Base-by-base conservation (phyloP, 331 rosid species). In the Quercus phellos region DNA sequence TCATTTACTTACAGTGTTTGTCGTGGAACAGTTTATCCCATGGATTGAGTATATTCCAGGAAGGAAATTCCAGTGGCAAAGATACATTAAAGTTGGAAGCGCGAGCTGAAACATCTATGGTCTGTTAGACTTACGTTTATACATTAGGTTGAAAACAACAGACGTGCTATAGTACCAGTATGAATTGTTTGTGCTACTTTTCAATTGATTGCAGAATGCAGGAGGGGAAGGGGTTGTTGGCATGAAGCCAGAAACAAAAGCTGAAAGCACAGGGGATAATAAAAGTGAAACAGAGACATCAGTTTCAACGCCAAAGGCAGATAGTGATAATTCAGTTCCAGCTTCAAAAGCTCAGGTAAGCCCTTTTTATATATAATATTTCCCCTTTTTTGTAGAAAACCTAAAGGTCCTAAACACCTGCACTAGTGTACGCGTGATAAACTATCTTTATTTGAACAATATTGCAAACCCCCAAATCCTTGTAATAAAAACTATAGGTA, bases 21-120 rank as follows among this genome's bases (percentile, higher is more conserved):
- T 29, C 82, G 67, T 73, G 55, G 68, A 83, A 85, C 93, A 93
- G 99, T 84, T 91, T 95, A 83, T 93, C 97, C 72, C 98, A 84
- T 81, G 98, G 93, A 56, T 59, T 93, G 89, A 72, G 78, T 77
- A 86, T 95, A 82, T 95, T 93, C 88, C 94, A 90, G 55, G 84
- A 87, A 81, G 90, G 88, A 24, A 91, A 89, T 83, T 89, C 73
- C 21, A 58, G 55, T 70, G 90, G 85, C 82, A 90, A 82, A 76
- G 90, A 80, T 64, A 66, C 88, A 35, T 29, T 85, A 74, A 89
- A 93, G 84, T 30, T 88, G 73, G 96, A 89, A 81, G 94, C 88
- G 60, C 86, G 79, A 82, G 80, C 85, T 32, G 85, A 67, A 68
- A 79, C 83, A 68, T 84, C 89, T 19, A 90, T 90, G 99, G 99